Evolutionary conservation across 1,284 basidiomycete species (phyloP).

Genomic region (Clitocybe nebularis): DNA sequence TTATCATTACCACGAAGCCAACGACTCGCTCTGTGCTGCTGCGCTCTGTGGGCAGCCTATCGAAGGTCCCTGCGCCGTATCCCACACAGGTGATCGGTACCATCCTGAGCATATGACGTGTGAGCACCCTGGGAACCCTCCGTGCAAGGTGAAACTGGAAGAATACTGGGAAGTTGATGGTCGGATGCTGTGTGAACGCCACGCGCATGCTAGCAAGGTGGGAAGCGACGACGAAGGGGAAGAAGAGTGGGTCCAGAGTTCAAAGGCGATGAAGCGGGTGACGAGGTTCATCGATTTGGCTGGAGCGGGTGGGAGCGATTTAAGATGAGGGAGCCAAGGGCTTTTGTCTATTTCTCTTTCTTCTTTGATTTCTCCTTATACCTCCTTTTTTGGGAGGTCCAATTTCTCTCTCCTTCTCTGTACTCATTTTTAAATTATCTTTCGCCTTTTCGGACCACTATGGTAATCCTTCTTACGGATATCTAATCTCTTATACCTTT

Average conservation of each 20-base stretch:
- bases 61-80: conserved; percentile 86
- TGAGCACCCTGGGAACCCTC: conserved; percentile 52
- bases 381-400: neutral
- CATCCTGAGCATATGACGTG: conserved; percentile 83
- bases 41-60: conserved; percentile 80
- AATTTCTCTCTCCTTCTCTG: neutral
- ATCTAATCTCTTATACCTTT: conserved; percentile 3
- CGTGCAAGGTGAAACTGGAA: conserved; percentile 56
- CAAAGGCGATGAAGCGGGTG: conserved; percentile 55
- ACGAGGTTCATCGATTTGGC: conserved; percentile 63
- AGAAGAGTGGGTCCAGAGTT: conserved; percentile 33
- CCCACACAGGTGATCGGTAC: conserved; percentile 71
- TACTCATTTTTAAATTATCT: neutral
- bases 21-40: conserved; percentile 80
- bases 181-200: conserved; percentile 76
- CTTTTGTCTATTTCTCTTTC: neutral
- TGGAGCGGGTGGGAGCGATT: conserved; percentile 15
- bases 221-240: conserved; percentile 27
- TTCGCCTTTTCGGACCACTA: conserved; percentile 1
- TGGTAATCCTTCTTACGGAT: conserved; percentile 1
- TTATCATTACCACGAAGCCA: conserved; percentile 87
- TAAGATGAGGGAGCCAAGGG: conserved; percentile 3
- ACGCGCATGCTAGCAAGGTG: conserved; percentile 40
- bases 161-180: conserved; percentile 89
- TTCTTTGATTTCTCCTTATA: neutral